These are phyloP conservation scores for Parasarocladium wereldwijsianum DNA, from an alignment of 2,329 filamentous ascomycete genomes.

Conservation along the genomic window DNA sequence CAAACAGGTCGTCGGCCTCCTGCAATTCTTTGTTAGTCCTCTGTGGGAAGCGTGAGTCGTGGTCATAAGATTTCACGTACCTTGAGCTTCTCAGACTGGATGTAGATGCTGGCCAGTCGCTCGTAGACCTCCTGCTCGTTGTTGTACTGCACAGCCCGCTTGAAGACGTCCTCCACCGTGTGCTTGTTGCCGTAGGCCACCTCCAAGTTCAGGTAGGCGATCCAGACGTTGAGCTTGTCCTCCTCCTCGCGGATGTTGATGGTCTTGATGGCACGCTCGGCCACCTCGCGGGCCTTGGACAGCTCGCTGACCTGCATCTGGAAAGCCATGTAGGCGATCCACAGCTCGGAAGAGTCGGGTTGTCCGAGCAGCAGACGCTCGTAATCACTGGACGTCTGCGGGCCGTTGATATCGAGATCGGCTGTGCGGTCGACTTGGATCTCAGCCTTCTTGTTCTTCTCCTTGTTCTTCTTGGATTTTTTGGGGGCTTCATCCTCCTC, in stretches of 20 bases:
- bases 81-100: conserved; percentile 72
- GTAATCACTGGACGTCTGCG: conserved; percentile 81
- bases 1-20: conserved; percentile 83
- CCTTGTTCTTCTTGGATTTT: conserved; percentile 30
- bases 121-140: conserved; percentile 83
- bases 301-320: conserved; percentile 86
- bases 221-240: conserved; percentile 92
- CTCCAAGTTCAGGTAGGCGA: conserved; percentile 86
- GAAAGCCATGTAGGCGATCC: conserved; percentile 99
- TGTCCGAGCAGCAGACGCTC: conserved; percentile 85
- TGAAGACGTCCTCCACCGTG: conserved; percentile 72
- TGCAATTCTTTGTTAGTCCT: conserved; percentile 26
- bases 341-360: conserved; percentile 83
- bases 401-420: conserved; percentile 78
- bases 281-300: conserved; percentile 74
- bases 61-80: conserved; percentile 34
- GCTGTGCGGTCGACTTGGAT: conserved; percentile 81
- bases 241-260: conserved; percentile 85
- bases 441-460: conserved; percentile 60
- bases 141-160: conserved; percentile 85
- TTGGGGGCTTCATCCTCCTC: conserved; percentile 16
- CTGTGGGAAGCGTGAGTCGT: neutral
- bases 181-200: conserved; percentile 79
- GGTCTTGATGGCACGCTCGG: conserved; percentile 76
- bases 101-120: conserved; percentile 84